Evolutionary conservation across 2,329 filamentous ascomycete genomes (phyloP).

Genomic region (Fusarium sp.): DNA sequence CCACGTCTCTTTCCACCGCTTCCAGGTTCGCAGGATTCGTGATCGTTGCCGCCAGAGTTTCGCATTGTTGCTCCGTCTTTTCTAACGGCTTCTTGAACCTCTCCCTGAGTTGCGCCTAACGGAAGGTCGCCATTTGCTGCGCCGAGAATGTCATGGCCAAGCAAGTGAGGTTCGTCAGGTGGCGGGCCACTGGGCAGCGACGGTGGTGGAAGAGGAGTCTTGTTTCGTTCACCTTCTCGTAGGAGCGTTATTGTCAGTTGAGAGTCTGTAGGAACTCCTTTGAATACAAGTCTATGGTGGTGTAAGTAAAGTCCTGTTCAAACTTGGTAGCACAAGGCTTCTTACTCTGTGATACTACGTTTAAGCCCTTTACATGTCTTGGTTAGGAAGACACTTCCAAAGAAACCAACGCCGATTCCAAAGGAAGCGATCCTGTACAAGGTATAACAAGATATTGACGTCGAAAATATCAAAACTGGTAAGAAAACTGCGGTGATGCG

Average conservation of each 20-base stretch:
- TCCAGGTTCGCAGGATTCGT: constrained; percentile 60
- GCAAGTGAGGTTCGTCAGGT: neutral
- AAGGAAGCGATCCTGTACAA: constrained; percentile 2
- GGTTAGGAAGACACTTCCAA: neutral
- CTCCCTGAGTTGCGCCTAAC: constrained; percentile 51
- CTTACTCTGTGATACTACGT: constrained; percentile 60
- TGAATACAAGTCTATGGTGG: constrained; percentile 74
- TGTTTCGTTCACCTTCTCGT: constrained; percentile 78
- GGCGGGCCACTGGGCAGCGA: neutral
- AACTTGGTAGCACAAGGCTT: constrained; percentile 51
- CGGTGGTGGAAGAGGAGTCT: constrained; percentile 72
- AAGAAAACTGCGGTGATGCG: neutral
- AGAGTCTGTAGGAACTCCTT: constrained; percentile 81
- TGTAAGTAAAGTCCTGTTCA: constrained; percentile 51
- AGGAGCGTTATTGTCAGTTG: constrained; percentile 80
- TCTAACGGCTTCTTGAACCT: constrained; percentile 67
- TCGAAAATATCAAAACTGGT: accelerated
- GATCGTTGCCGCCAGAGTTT: constrained; percentile 46
- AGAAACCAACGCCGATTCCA: neutral
- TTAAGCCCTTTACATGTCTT: neutral
- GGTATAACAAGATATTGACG: neutral
- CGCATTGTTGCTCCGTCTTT: constrained; percentile 47
- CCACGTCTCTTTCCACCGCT: constrained; percentile 49
- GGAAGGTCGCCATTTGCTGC: constrained; percentile 45
- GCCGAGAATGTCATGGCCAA: constrained; percentile 48